Percentiles rank a stretch among this genome's conserved stretches.
phyloP scores from a whole-genome alignment of 1,139 yeast genomes.

The Diutina rugosa region DNA sequence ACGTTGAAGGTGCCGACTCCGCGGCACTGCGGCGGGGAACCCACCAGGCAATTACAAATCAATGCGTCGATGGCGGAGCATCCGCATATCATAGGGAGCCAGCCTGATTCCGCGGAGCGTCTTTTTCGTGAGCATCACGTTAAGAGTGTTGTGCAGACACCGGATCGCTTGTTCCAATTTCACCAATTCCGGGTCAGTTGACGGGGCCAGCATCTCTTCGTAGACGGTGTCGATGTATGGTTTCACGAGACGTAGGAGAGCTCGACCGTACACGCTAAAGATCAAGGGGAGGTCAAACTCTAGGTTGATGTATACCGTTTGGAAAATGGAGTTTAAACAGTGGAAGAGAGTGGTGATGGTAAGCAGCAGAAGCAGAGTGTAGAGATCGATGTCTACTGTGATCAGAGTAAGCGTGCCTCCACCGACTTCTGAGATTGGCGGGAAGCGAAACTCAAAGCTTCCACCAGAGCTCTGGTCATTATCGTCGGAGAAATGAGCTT shows the following conservation, averaged over 20 bases:
- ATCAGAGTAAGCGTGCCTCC: not conserved
- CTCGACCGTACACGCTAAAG: not conserved
- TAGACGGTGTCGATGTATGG: not conserved
- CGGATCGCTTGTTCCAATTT: not conserved
- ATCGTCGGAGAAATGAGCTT: not conserved
- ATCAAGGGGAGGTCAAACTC: not conserved
- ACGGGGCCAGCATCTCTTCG: not conserved
- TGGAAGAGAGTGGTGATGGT: too few relatives aligned
- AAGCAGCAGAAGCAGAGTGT: not conserved
- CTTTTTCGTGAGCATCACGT: not conserved
- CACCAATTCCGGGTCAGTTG: not conserved
- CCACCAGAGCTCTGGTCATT: not conserved
- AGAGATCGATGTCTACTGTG: not conserved
- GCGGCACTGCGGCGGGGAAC: not conserved
- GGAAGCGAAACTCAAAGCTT: not conserved
- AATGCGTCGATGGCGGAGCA: not conserved
- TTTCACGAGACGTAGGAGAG: not conserved
- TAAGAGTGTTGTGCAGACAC: not conserved
- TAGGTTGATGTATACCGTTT: not conserved
- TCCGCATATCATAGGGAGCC: not conserved
- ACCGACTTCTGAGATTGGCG: not conserved
- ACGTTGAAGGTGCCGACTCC: too few relatives aligned
- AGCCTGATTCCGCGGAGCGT: not conserved
- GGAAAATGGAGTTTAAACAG: not conserved
- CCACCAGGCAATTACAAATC: not conserved